Evolutionary conservation across 2,329 filamentous ascomycete species (phyloP), one percentile per base, ranked within the genome.

Genomic region (Colletotrichum orchidophilum): DNA sequence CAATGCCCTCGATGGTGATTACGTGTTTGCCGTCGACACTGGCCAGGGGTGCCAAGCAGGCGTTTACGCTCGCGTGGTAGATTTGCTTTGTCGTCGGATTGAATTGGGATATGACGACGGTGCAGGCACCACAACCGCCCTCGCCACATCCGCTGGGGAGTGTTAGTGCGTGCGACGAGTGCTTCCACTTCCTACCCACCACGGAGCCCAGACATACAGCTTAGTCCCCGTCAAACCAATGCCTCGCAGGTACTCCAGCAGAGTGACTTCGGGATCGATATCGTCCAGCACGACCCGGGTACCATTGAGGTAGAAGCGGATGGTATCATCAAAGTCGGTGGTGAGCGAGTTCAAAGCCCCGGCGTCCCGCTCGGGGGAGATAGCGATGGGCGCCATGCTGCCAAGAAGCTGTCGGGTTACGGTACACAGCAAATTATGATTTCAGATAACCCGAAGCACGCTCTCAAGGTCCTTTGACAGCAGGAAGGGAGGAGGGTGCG

Each of bases 1-100:
- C 96, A 77, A 99, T 98, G 7, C 96, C 96, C 82, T 99, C 96
- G 50, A 99, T 92, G 3, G 96, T 99, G 79, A 99, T 95, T 78
- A 98, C 94, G 87, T 99, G 96, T 81, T 99, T 99, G 54, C 96
- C 96, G 80, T 98, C 96, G 53, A 98, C 89, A 77, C 95, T 97
- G 75, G 95, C 93, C 57, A 99, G 87, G 7, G 96, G 96, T 12
- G 96, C 96, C 63, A 99, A 86, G 80, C 96, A 99, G 52, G 96
- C 96, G 80, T 99, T 99, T 71, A 98, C 94, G 64, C 94, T 97
- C 68, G 96, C 96, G 85, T 99, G 96, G 79, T 98, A 98, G 76
- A 98, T 94, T 80, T 93, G 89, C 77, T 94, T 94, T 6, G 95
- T 98, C 3, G 94, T 97, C 1, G 95, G 95, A 78, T 98, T 98